These are phyloP conservation scores for Rhodotorula sp. DNA, from an alignment of 1,284 basidiomycete species.

Conservation along the genomic window DNA sequence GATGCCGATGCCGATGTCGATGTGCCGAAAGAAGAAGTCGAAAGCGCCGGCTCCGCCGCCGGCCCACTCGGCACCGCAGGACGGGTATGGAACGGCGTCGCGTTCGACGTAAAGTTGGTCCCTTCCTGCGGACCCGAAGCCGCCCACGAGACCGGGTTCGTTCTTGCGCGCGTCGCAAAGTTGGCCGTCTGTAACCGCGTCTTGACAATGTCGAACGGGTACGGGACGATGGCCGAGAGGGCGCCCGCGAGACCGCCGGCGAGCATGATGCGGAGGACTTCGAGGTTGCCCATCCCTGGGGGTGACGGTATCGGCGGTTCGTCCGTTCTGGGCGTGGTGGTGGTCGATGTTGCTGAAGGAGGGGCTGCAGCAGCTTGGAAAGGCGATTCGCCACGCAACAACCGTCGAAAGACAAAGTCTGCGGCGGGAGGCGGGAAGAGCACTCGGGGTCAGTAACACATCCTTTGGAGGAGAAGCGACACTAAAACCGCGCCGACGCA, in stretches of 20 bases:
- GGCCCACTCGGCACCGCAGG: background rate
- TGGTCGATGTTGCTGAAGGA: background rate
- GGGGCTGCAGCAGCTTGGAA: slow-evolving; percentile 19
- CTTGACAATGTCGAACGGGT: slow-evolving; percentile 46
- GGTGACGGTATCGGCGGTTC: background rate
- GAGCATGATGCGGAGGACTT: slow-evolving; percentile 40
- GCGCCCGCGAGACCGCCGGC: slow-evolving; percentile 44
- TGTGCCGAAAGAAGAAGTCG: background rate
- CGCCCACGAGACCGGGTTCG: slow-evolving; percentile 10
- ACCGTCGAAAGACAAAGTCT: slow-evolving; percentile 43
- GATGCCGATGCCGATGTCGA: background rate
- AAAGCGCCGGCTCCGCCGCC: background rate
- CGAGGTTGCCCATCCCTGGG: slow-evolving; percentile 29
- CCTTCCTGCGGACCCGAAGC: background rate
- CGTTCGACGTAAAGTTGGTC: slow-evolving; percentile 16
- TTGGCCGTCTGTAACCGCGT: slow-evolving; percentile 41
- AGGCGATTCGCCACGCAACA: slow-evolving; percentile 37
- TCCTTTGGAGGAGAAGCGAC: too few relatives aligned
- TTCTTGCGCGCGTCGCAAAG: slow-evolving; percentile 27
- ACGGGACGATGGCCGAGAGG: slow-evolving; percentile 43
- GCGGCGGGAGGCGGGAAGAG: background rate
- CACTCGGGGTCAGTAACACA: background rate
- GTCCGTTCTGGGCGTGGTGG: background rate
- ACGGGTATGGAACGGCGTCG: slow-evolving; percentile 12
- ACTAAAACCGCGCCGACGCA: slow-evolving; percentile 21